These are phyloP conservation scores for Oehlia diaphana DNA, from an alignment of 192 early-diverging fungal species.

Conservation along the genomic window DNA sequence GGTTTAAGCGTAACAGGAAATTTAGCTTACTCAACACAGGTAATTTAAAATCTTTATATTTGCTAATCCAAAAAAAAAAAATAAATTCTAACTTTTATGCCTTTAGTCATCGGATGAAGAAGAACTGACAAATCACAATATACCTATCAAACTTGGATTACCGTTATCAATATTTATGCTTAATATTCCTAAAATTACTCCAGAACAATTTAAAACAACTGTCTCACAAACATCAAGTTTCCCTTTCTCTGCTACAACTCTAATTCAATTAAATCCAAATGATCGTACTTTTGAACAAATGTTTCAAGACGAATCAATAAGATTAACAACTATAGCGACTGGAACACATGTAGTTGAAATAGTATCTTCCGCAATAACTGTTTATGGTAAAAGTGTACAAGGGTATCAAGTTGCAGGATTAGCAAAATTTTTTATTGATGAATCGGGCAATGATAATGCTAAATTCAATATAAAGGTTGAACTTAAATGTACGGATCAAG, in stretches of 20 bases:
- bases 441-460: conserved; percentile 20
- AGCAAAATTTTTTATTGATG: conserved; percentile 41
- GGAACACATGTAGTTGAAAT: conserved; percentile 58
- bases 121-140: not conserved
- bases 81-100: not conserved
- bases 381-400: conserved; percentile 59
- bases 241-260: conserved; percentile 44
- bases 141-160: conserved; percentile 43
- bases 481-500: conserved; percentile 58
- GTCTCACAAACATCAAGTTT: conserved; percentile 49
- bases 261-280: conserved; percentile 35
- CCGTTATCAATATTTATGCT: conserved; percentile 51
- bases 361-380: conserved; percentile 56
- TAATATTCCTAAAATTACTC: conserved; percentile 42
- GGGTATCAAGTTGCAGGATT: conserved; percentile 57
- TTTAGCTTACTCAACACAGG: conserved; percentile 37
- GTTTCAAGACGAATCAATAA: conserved; percentile 49
- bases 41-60: conserved; percentile 13
- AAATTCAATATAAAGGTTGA: conserved; percentile 48
- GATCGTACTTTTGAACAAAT: conserved; percentile 38
- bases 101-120: not conserved
- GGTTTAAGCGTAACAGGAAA: conserved; percentile 37
- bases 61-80: not conserved
- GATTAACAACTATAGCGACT: conserved; percentile 42
- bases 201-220: conserved; percentile 46